Conservation (phyloP, 176 grass and related monocot genomes). For the Lolium multiflorum region DNA sequence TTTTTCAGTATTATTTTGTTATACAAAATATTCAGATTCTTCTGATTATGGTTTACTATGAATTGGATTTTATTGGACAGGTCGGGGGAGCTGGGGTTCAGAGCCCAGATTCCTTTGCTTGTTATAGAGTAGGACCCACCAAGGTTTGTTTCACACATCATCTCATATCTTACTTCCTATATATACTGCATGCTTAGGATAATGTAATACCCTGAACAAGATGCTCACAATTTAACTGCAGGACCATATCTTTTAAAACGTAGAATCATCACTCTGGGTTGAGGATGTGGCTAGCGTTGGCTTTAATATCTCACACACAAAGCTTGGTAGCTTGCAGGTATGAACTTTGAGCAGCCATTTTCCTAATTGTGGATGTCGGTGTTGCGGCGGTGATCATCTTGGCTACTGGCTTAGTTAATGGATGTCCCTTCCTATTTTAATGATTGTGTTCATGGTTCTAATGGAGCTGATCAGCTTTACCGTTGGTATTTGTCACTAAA, state of each 20-base stretch:
- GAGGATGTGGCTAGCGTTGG: conserved; percentile 92
- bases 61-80: conserved; percentile 45
- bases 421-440: too few relatives aligned
- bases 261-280: conserved; percentile 86
- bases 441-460: too few relatives aligned
- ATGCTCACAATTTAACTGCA: conserved; percentile 49
- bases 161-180: background rate
- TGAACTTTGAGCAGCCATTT: background rate
- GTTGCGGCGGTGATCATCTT: too few relatives aligned
- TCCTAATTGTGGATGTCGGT: too few relatives aligned
- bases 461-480: too few relatives aligned
- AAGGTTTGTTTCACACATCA: too few relatives aligned
- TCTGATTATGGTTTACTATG: conserved; percentile 10
- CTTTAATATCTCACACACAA: conserved; percentile 93
- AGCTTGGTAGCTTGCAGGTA: conserved; percentile 91
- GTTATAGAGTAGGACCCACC: conserved; percentile 27
- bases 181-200: too few relatives aligned
- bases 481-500: too few relatives aligned
- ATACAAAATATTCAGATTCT: background rate
- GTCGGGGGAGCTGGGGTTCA: conserved; percentile 74
- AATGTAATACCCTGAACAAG: conserved; percentile 15
- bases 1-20: background rate
- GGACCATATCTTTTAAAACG: conserved; percentile 87
- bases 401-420: too few relatives aligned
- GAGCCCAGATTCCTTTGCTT: conserved; percentile 81